Percentiles rank a stretch among this genome's conserved stretches.
phyloP scores from a whole-genome alignment of 2,329 filamentous ascomycete species.

The Aspergillus thermomutatus region DNA sequence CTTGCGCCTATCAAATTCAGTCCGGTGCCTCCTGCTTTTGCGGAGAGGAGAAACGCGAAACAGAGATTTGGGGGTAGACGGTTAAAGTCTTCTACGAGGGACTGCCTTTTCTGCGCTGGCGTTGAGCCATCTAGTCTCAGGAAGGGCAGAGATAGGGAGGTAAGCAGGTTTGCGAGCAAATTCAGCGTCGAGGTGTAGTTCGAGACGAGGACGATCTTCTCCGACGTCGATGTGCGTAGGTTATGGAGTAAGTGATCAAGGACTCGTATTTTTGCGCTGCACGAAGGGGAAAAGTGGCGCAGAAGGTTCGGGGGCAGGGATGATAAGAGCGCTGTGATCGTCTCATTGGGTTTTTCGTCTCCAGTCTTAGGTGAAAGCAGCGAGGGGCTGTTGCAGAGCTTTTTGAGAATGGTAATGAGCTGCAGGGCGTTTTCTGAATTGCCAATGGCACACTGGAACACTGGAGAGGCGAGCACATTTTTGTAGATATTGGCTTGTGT shows the following conservation, averaged over 20 bases:
- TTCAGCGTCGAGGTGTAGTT: constrained; percentile 72
- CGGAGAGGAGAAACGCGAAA: constrained; percentile 70
- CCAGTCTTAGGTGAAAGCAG: constrained; percentile 53
- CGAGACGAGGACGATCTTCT: constrained; percentile 73
- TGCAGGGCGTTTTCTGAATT: constrained; percentile 62
- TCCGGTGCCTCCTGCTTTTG: constrained; percentile 68
- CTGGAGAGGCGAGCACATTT: constrained; percentile 60
- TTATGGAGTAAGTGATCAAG: constrained; percentile 63
- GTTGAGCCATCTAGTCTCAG: constrained; percentile 69
- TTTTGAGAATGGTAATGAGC: constrained; percentile 70
- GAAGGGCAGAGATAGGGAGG: constrained; percentile 58
- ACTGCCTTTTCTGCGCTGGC: constrained; percentile 61
- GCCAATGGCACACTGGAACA: constrained; percentile 61
- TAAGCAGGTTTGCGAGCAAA: constrained; percentile 60
- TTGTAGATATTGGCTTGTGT: constrained; percentile 61
- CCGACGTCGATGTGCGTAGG: constrained; percentile 58
- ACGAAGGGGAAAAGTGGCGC: constrained; percentile 51
- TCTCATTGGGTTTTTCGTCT: constrained; percentile 48
- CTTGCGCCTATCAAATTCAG: constrained; percentile 70
- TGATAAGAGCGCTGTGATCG: constrained; percentile 47
- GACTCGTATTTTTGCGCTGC: constrained; percentile 64
- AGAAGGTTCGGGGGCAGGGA: constrained; percentile 56
- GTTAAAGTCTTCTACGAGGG: constrained; percentile 69
- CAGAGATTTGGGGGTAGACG: constrained; percentile 51
- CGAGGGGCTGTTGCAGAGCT: constrained; percentile 69